phyloP scores from a whole-genome alignment of 208 protist genomes.

The Trypanosoma congolense region DNA sequence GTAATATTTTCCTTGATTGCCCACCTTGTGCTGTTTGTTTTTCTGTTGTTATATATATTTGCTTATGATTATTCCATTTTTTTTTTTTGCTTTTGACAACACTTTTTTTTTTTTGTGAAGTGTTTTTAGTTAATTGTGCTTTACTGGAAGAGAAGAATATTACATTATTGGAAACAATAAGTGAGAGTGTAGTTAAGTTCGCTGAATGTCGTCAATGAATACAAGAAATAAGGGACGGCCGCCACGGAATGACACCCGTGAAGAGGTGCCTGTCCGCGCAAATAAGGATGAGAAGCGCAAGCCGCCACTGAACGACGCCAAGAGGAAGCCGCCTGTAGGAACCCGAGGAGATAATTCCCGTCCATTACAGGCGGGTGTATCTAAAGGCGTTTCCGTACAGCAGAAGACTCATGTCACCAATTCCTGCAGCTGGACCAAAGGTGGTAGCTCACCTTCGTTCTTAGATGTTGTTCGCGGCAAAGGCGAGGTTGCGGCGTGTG shows the following conservation, averaged over 20 bases:
- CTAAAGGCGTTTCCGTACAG: conserved; percentile 37
- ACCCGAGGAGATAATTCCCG: conserved; percentile 9
- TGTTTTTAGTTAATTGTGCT: conserved; percentile 14
- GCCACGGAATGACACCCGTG: conserved; percentile 7
- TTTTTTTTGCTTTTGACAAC: too few species aligned
- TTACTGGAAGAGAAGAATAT: conserved; percentile 1
- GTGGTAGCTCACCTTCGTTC: conserved; percentile 49
- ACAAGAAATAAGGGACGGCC: conserved; percentile 4
- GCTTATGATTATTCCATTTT: conserved; percentile 2
- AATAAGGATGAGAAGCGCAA: conserved; percentile 15
- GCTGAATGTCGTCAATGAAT: conserved; percentile 16
- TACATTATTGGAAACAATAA: too few species aligned
- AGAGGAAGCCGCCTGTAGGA: conserved; percentile 16
- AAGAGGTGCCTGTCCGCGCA: conserved; percentile 5
- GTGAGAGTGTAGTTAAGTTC: too few species aligned
- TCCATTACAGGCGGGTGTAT: conserved; percentile 14
- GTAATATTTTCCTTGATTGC: conserved; percentile 3
- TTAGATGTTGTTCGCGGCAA: conserved; percentile 52
- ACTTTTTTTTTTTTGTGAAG: not conserved
- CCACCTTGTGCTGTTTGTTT: conserved; percentile 19
- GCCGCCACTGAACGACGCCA: conserved; percentile 5
- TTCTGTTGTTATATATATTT: conserved; percentile 9
- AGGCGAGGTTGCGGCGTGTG: conserved; percentile 12
- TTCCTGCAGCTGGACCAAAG: conserved; percentile 48
- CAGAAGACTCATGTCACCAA: conserved; percentile 32